These are phyloP conservation scores for Mrakia frigida DNA, from an alignment of 768 basidiomycete genomes.

Conservation along the genomic window DNA sequence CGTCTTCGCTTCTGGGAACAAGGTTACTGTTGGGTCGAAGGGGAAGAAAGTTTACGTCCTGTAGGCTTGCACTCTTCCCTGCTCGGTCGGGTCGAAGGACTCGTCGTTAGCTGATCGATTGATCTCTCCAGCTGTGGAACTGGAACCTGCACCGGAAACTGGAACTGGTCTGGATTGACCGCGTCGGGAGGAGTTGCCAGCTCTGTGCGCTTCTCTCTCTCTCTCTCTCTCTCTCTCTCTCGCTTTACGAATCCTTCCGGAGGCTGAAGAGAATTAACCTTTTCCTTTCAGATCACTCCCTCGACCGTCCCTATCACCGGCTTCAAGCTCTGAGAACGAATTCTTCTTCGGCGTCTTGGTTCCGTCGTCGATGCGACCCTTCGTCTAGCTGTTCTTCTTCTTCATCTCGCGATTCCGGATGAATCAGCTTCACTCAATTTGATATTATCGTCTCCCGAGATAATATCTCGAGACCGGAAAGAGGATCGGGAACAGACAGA, in stretches of 20 bases:
- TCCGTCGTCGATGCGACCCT: no score
- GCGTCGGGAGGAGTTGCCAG: constrained; percentile 48
- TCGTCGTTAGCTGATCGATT: no score
- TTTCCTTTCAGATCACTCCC: constrained; percentile 42
- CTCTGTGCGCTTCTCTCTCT: not conserved
- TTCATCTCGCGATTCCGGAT: no score
- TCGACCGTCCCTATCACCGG: constrained; percentile 3
- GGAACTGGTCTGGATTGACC: constrained; percentile 53
- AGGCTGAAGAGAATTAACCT: no score
- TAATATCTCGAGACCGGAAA: no score
- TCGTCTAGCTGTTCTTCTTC: no score
- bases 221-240: constrained; percentile 37
- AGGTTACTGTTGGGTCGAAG: constrained; percentile 48
- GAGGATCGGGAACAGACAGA: no score
- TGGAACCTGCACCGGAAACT: constrained; percentile 38
- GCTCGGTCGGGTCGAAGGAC: no score
- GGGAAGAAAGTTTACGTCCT: constrained; percentile 55
- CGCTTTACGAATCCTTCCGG: constrained; percentile 49
- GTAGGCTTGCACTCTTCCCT: constrained; percentile 45
- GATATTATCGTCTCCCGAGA: no score
- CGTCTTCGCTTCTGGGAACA: constrained; percentile 49
- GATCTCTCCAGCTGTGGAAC: constrained; percentile 12
- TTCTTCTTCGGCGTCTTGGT: no score
- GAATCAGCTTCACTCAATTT: no score
- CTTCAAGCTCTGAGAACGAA: constrained; percentile 5